Base-by-base conservation (phyloP, 1,284 basidiomycete species). In the Vanrija sp. region DNA sequence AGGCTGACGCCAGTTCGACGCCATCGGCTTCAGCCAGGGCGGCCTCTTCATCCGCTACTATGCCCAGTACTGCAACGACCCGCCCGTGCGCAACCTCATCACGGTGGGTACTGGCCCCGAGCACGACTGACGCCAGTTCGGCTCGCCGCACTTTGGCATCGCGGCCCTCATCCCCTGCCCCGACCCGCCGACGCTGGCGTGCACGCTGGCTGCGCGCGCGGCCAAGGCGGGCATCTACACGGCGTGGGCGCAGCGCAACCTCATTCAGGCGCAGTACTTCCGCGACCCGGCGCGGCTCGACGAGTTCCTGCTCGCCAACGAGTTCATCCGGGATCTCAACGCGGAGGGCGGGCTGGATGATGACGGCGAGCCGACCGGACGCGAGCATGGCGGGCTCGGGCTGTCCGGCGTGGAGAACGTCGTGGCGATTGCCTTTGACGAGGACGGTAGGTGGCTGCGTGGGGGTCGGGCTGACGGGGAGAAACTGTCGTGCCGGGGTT, bases 1-100 rank as follows among this genome's bases (percentile, higher is more conserved):
- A 24, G 4, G 22, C 46, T 49, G 18, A n/a, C 39, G 24, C 6
- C 53, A 73, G 15, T 95, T 94, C 65, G 89, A 96, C 71, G 93
- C 86, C 3, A 86, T 96, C 52, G 93, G 93, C 0, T 88, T 96
- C 73, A 92, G 89, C 1, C 92, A 96, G 82, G 92, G 89, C 35
- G 94, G 95, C 1, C 89, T 96, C 64, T 94, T 97, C 73, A 80
- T 98, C 39, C 83, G 95, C 14, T 92, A 86, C 27, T 93, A 94
- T 61, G 84, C 89, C 16, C 89, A 98, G 70, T 80, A 85, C 45
- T 91, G 88, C 75, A 89, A 91, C 67, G 76, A 78, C 14, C 89
- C 89, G 0, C 84, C 84, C 0, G 75, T 93, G 10, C 78, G 85
- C 66, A 95, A 94, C 69, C 83, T 98, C 59, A 84, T 98, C 59